Conservation (phyloP, 2,329 filamentous ascomycete species). For the Proliferodiscus dingleyae region DNA sequence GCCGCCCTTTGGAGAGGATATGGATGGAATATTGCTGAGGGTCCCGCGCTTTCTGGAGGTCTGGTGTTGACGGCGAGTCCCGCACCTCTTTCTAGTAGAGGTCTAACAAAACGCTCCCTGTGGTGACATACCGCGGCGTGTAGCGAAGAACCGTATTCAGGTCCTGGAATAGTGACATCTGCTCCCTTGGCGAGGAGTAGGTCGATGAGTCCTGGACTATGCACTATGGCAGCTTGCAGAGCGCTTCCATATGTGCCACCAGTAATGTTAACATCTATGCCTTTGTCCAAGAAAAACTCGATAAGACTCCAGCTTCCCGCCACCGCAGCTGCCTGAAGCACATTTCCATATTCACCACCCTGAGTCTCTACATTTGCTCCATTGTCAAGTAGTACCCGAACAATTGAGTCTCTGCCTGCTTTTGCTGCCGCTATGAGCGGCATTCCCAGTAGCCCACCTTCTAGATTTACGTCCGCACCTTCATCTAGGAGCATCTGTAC, state of each 20-base stretch:
- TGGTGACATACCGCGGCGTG: slow-evolving; percentile 11
- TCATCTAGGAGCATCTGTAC: neutral
- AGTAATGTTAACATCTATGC: slow-evolving; percentile 12
- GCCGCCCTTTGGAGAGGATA: slow-evolving; percentile 7
- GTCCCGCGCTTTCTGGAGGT: neutral
- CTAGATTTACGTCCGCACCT: slow-evolving; percentile 1
- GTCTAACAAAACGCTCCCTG: slow-evolving; percentile 5
- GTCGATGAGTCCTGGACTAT: neutral
- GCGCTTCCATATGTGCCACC: slow-evolving; percentile 9
- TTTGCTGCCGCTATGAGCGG: slow-evolving; percentile 7
- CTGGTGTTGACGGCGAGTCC: slow-evolving; percentile 3
- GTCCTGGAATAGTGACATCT: slow-evolving; percentile 9
- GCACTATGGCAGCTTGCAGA: slow-evolving; percentile 8
- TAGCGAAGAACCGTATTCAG: slow-evolving; percentile 9
- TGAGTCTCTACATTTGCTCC: neutral
- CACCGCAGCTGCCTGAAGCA: slow-evolving; percentile 5
- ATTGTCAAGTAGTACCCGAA: neutral
- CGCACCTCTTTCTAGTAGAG: slow-evolving; percentile 15
- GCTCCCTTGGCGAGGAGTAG: slow-evolving; percentile 11
- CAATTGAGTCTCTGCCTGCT: neutral
- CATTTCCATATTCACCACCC: slow-evolving; percentile 1
- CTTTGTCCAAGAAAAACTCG: slow-evolving; percentile 5
- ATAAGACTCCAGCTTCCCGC: slow-evolving; percentile 1
- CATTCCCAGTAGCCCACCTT: neutral
- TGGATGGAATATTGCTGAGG: neutral